phyloP scores from a whole-genome alignment of 768 basidiomycete species.

The Candolleomyces eurysporus region DNA sequence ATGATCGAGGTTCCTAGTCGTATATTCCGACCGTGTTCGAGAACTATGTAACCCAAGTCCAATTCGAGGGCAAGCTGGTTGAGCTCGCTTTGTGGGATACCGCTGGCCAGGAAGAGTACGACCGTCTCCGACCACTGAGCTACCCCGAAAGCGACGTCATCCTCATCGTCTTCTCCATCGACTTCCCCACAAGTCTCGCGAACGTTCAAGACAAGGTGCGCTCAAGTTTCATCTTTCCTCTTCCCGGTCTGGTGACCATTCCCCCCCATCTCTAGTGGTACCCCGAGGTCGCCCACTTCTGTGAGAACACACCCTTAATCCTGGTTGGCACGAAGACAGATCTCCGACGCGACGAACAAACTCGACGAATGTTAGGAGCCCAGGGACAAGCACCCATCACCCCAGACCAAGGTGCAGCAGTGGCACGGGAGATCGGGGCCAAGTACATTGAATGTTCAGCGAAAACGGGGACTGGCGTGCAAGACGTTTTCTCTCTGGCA shows the following conservation, averaged over 20 bases:
- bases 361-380: constrained; percentile 83
- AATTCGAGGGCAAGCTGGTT: constrained; percentile 84
- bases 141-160: constrained; percentile 91
- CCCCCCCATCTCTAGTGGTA: constrained; percentile 62
- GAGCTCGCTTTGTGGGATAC: constrained; percentile 99
- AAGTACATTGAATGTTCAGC: constrained; percentile 93
- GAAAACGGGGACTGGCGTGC: constrained; percentile 86
- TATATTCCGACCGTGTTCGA: constrained; percentile 95
- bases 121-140: constrained; percentile 79
- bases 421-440: constrained; percentile 92
- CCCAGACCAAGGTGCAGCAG: constrained; percentile 75
- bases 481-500: constrained; percentile 89
- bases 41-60: constrained; percentile 87
- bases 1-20: constrained; percentile 45
- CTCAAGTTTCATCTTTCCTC: constrained; percentile 4
- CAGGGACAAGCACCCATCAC: constrained; percentile 85
- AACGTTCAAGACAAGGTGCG: constrained; percentile 89
- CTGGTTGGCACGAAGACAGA: constrained; percentile 95
- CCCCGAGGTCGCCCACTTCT: constrained; percentile 91
- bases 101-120: constrained; percentile 96
- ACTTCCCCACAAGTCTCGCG: constrained; percentile 86
- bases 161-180: constrained; percentile 91
- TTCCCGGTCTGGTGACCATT: background rate
- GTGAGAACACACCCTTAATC: constrained; percentile 84
- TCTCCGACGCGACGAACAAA: constrained; percentile 81